A percentile compares a stretch with the other conserved stretches of the same genome.
Evolutionary conservation across 129 eudicot species (phyloP).

Genomic region (Scalesia atractyloides): DNA sequence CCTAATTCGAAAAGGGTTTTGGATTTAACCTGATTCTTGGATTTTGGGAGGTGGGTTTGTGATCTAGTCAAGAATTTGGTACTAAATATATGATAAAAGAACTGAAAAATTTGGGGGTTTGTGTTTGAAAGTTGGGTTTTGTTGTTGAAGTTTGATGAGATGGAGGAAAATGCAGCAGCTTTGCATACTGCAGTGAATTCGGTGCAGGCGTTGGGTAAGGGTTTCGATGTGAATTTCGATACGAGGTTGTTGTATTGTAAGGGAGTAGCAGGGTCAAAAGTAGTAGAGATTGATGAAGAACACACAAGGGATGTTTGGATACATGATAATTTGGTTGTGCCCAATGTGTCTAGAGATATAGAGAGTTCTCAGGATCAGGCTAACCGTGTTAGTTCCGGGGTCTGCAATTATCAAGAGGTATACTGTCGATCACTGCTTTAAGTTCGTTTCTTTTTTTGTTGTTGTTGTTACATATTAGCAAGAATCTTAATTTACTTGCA

Average conservation of each 20-base stretch:
- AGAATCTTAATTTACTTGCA: too few species aligned
- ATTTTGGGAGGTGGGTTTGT: constrained; percentile 10
- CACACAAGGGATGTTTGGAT: constrained; percentile 77
- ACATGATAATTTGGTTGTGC: constrained; percentile 64
- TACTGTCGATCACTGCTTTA: background rate
- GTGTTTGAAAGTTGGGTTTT: constrained; percentile 6
- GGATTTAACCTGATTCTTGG: constrained; percentile 7
- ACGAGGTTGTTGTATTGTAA: constrained; percentile 90
- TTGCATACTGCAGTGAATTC: constrained; percentile 82
- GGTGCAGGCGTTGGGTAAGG: constrained; percentile 87
- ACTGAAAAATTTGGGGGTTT: constrained; percentile 3
- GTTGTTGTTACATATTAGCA: background rate
- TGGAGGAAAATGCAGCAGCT: constrained; percentile 97
- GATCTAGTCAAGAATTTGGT: background rate
- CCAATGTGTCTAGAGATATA: constrained; percentile 74
- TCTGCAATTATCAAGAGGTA: constrained; percentile 82
- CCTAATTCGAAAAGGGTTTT: constrained; percentile 28
- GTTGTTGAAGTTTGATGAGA: constrained; percentile 42
- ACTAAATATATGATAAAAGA: constrained; percentile 16
- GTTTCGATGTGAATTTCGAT: constrained; percentile 90
- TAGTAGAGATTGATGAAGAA: constrained; percentile 85
- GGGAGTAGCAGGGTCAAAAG: constrained; percentile 72
- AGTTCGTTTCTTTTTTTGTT: background rate
- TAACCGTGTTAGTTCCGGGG: constrained; percentile 69
- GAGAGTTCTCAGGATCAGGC: constrained; percentile 41